Percentiles rank a stretch among this genome's conserved stretches.
Conservation (phyloP, 2,329 filamentous ascomycete species). For the Cordyceps cicadae region DNA sequence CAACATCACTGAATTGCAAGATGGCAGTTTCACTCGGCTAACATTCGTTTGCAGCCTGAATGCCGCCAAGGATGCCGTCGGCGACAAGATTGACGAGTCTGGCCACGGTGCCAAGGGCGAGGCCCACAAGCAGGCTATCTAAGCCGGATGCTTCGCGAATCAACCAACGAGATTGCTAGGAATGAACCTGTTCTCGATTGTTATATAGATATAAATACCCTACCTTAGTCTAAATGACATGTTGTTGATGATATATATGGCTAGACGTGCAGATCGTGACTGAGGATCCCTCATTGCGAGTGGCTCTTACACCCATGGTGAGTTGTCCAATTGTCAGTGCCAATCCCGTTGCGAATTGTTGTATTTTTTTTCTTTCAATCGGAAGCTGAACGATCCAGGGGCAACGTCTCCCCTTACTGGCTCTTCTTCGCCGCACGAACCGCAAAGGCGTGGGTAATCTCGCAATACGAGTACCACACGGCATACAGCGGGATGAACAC, state of each 20-base stretch:
- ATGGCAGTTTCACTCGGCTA: not conserved
- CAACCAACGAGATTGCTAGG: not conserved
- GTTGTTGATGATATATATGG: not conserved
- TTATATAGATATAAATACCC: slow-evolving; percentile 2
- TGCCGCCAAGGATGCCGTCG: slow-evolving; percentile 40
- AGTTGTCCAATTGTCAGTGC: not conserved
- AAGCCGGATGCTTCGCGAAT: slow-evolving; percentile 16
- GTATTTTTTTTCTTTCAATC: too few species aligned
- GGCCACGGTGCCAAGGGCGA: slow-evolving; percentile 33
- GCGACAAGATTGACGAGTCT: slow-evolving; percentile 37
- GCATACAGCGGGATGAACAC: slow-evolving; percentile 55
- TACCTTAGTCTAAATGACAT: slow-evolving; percentile 5
- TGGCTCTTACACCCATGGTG: not conserved
- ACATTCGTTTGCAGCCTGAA: slow-evolving; percentile 28
- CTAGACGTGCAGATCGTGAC: not conserved
- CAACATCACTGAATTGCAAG: not conserved
- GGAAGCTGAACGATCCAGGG: not conserved
- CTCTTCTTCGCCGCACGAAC: slow-evolving; percentile 24
- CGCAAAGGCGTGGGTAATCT: slow-evolving; percentile 47
- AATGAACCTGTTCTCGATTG: not conserved
- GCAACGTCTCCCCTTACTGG: slow-evolving; percentile 12
- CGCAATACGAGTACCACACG: slow-evolving; percentile 44
- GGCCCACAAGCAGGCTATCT: slow-evolving; percentile 34
- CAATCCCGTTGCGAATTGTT: not conserved
- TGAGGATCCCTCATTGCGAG: not conserved